Evolutionary conservation across 768 basidiomycete species (phyloP), one percentile per base, ranked within the genome.

Genomic region (Cyclocybe cylindracea): DNA sequence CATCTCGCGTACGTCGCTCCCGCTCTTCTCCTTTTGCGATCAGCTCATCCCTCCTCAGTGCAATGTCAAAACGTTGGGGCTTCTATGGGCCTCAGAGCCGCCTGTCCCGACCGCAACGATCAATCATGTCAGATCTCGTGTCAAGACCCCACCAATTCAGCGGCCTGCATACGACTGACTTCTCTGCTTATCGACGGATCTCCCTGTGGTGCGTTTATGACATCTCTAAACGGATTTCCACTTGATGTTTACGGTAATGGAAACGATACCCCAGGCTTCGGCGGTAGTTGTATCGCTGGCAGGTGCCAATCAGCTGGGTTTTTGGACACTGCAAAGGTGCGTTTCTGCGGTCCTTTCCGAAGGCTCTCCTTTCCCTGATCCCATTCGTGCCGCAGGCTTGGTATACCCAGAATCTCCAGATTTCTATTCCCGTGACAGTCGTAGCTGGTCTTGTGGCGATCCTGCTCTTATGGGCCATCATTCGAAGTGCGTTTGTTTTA

Each of bases 51-150:
- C 39, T 44, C 50, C 48, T 8, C 60, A 88, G 86, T 71, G 41
- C 91, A 95, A 83, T 95, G 91, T 66, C 79, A 82, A 63, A 77
- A 72, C 24, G 80, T 86, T 52, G 91, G 91, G 6, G 72, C 82
- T 6, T 83, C 86, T n/a, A 76, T 92, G 78, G 80, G 80, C 50
- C 74, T 92, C 39, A 75, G 73, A n/a, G 66, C 68, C 41, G 85
- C 83, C 2, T 94, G 92, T 67, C 82, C 86, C 1, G 79, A 72
- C 60, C 77, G 71, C 48, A 78, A 78, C 61, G 83, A 89, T 66
- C 78, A 76, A 48, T 78, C 78, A 36, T 94, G 92, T 67, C 84
- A 86, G 61, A 85, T 94, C 44, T 85, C 87, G 3, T 96, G 92
- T 66, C 79, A 85, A 64, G 86, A 89, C 69, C 92, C 92, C 4